Percentiles rank a stretch among this genome's conserved stretches.
Evolutionary conservation across 441 rosid species (phyloP).

Genomic region (Jatropha multifida): DNA sequence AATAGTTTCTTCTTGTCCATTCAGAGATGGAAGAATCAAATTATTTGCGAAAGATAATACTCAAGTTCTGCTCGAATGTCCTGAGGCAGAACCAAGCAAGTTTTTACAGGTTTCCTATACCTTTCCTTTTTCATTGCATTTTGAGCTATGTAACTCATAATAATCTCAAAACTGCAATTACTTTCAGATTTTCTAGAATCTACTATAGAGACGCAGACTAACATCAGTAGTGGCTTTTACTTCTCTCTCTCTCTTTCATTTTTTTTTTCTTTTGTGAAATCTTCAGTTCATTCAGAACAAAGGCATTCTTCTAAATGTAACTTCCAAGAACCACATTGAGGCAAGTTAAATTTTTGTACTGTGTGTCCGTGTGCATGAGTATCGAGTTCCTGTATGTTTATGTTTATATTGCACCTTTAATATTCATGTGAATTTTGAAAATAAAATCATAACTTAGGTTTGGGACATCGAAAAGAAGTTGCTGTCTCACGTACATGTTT

Average conservation of each 20-base stretch:
- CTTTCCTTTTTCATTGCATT: constrained; percentile 11
- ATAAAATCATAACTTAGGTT: constrained; percentile 42
- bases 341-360: constrained; percentile 35
- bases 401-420: background rate
- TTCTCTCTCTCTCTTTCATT: too few relatives aligned
- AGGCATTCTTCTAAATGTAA: constrained; percentile 74
- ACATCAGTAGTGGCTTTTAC: background rate
- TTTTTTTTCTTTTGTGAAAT: constrained; percentile 1
- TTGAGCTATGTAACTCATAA: background rate
- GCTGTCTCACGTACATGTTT: constrained; percentile 50
- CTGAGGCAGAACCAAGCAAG: constrained; percentile 63
- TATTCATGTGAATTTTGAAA: constrained; percentile 20
- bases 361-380: background rate
- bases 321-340: constrained; percentile 70
- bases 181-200: background rate
- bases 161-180: background rate
- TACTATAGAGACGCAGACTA: background rate
- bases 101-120: constrained; percentile 59
- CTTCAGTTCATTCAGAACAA: constrained; percentile 70
- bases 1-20: background rate
- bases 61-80: constrained; percentile 67
- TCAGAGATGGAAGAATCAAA: constrained; percentile 88
- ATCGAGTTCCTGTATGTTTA: background rate
- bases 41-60: constrained; percentile 72
- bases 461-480: constrained; percentile 81